Base-by-base conservation (phyloP, 2,329 filamentous ascomycete genomes). In the Bipolaris zeicola region DNA sequence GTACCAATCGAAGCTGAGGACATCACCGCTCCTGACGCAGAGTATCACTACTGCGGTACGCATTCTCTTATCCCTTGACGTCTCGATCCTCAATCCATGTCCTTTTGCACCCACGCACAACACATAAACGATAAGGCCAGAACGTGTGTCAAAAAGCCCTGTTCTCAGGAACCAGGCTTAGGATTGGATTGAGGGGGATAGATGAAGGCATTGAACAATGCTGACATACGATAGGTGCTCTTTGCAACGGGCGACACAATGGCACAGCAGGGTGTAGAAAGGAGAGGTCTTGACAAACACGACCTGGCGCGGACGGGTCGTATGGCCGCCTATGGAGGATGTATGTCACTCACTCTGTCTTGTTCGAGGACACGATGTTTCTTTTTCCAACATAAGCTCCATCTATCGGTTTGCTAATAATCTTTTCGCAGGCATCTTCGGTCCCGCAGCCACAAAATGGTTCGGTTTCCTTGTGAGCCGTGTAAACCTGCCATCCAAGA, bases 181-280 rank as follows among this genome's bases (percentile, higher is more conserved):
- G 34, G 22, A 2, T 28, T 22, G 22, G 14, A 52, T 18, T 34
- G 16, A 4, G n/a, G 8, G 5, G 5, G 5, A 48, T 3, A 38
- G 11, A 38, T 8, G 2, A 24, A 36, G 24, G 6, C 28, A 18
- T 38, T 13, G 5, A 7, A 20, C n/a, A 45, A 28, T 16, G n/a
- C 52, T 62, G 52, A 55, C 50, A 37, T 3, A 31, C 24, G 1
- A 22, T 62, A 87, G 85, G 76, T 98, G 57, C 88, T 99, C 62
- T 99, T 98, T 76, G 93, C 90, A 56, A 91, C 92, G 13, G 95
- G 95, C 69, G 95, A 99, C 79, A 83, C 89, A 58, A 88, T 96
- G 65, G 92, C 95, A 36, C 95, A 99, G 79, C 94, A 98, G 79
- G 82, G 87, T 34, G 90, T 99, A 57, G 94, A 98, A 79, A 88